Percentiles rank a stretch among this genome's conserved stretches.
Conservation (phyloP, 805 yeast genomes). For the Sugiyamaella americana region DNA sequence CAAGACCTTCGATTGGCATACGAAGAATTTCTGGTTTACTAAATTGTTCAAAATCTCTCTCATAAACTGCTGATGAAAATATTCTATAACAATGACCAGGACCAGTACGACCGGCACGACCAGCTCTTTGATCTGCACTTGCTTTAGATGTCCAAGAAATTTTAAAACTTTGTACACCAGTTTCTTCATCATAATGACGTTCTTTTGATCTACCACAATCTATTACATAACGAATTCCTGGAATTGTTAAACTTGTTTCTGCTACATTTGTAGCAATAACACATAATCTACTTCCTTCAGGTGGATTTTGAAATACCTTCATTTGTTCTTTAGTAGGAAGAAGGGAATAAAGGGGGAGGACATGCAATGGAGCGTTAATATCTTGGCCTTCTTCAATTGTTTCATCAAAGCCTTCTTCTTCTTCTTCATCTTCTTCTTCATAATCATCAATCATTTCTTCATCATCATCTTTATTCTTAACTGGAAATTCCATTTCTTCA, state of each 20-base stretch:
- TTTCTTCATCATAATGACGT: slow-evolving; percentile 69
- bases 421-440: slow-evolving; percentile 38
- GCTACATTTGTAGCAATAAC: slow-evolving; percentile 97
- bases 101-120: slow-evolving; percentile 98
- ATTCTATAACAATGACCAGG: slow-evolving; percentile 96
- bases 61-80: slow-evolving; percentile 89
- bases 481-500: slow-evolving; percentile 18
- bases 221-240: slow-evolving; percentile 88
- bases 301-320: slow-evolving; percentile 84
- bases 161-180: slow-evolving; percentile 90
- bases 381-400: slow-evolving; percentile 59
- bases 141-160: slow-evolving; percentile 93
- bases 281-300: slow-evolving; percentile 78
- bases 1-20: slow-evolving; percentile 97
- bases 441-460: slow-evolving; percentile 39
- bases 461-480: slow-evolving; percentile 24
- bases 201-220: slow-evolving; percentile 95
- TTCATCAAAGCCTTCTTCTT: slow-evolving; percentile 51
- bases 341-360: slow-evolving; percentile 85
- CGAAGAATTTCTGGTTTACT: slow-evolving; percentile 84
- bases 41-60: slow-evolving; percentile 76
- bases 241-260: slow-evolving; percentile 94
- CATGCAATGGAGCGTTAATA: slow-evolving; percentile 77
- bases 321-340: slow-evolving; percentile 93
- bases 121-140: slow-evolving; percentile 89